Percentiles rank a stretch among this genome's conserved stretches.
Evolutionary conservation across 1,284 basidiomycete genomes (phyloP).

Genomic region (Rhizoctonia solani): DNA sequence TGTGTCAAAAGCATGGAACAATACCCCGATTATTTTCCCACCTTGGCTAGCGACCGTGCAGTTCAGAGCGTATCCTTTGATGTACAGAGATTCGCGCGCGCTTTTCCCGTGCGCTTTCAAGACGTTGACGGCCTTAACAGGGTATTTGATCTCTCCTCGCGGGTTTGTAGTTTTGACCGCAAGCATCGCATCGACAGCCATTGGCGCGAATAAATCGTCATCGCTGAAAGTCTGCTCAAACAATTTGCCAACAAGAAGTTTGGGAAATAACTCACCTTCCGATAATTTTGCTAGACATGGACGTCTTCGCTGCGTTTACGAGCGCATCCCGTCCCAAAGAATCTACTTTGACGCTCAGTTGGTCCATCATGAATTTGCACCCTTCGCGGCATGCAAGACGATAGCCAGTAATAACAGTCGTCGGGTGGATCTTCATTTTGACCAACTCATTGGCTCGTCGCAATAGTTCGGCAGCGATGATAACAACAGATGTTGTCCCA

Average conservation of each 20-base stretch:
- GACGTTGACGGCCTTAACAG: constrained; percentile 99
- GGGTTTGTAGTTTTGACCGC: constrained; percentile 95
- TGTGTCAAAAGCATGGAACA: constrained; percentile 7
- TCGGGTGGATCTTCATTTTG: constrained; percentile 98
- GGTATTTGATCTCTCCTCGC: constrained; percentile 97
- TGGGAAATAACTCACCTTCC: constrained; percentile 69
- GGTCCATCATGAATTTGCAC: constrained; percentile 98
- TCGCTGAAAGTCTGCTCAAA: constrained; percentile 64
- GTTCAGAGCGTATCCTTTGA: constrained; percentile 97
- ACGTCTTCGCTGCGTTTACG: constrained; percentile 97
- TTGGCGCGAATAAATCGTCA: constrained; percentile 96
- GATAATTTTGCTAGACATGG: constrained; percentile 99
- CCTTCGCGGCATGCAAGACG: constrained; percentile 96
- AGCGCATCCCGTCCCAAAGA: constrained; percentile 87
- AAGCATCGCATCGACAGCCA: constrained; percentile 99
- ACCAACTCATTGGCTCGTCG: constrained; percentile 97
- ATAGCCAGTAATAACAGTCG: constrained; percentile 99
- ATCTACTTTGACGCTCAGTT: constrained; percentile 95
- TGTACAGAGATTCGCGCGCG: constrained; percentile 91
- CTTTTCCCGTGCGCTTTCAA: constrained; percentile 98
- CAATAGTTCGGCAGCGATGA: constrained; percentile 94
- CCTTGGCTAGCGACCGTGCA: constrained; percentile 99
- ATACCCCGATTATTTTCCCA: constrained; percentile 46
- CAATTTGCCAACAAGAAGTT: neutral
- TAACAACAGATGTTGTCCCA: constrained; percentile 98